phyloP scores from a whole-genome alignment of 2,329 filamentous ascomycete species.

The Venturia carpophila region DNA sequence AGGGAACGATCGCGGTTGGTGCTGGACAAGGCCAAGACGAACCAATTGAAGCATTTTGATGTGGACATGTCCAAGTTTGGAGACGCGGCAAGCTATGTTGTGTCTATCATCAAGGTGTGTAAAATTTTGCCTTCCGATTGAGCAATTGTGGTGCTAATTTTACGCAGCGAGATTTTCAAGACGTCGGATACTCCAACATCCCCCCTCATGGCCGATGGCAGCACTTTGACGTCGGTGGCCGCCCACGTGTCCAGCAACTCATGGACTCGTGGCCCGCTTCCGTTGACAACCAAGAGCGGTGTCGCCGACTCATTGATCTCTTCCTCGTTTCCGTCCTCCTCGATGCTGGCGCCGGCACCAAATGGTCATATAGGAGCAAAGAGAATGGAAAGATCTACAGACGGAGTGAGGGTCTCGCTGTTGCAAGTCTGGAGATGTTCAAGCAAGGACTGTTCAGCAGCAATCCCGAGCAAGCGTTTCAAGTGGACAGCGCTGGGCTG shows the following conservation, averaged over 20 bases:
- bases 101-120: constrained; percentile 87
- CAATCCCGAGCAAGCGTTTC: constrained; percentile 69
- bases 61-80: constrained; percentile 79
- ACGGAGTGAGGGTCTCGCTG: constrained; percentile 81
- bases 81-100: constrained; percentile 77
- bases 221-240: constrained; percentile 74
- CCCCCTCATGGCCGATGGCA: constrained; percentile 82
- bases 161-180: constrained; percentile 58
- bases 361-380: constrained; percentile 87
- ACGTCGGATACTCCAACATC: constrained; percentile 58
- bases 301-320: constrained; percentile 66
- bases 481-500: constrained; percentile 80
- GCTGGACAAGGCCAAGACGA: constrained; percentile 66
- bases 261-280: constrained; percentile 60
- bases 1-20: constrained; percentile 69
- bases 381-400: constrained; percentile 77
- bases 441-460: constrained; percentile 85
- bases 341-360: constrained; percentile 80
- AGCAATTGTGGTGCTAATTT: constrained; percentile 6
- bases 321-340: constrained; percentile 75
- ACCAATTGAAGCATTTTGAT: constrained; percentile 76
- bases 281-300: constrained; percentile 65
- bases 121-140: not conserved
- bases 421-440: constrained; percentile 81
- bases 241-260: constrained; percentile 64